These are phyloP conservation scores for Xylaria sp. DNA, from an alignment of 2,329 filamentous ascomycete species.

Conservation along the genomic window DNA sequence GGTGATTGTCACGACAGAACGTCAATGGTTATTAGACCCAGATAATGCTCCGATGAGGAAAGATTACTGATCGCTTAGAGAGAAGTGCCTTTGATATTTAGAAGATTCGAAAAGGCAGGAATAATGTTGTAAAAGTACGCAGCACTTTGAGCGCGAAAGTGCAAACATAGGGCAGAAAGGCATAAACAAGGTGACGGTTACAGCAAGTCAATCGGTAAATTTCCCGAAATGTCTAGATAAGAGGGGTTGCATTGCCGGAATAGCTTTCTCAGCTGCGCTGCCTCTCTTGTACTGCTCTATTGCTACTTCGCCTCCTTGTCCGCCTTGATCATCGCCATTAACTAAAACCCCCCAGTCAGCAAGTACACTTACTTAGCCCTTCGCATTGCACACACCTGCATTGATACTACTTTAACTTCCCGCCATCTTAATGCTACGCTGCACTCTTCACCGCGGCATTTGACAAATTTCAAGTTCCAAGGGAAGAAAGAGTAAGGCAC, in stretches of 20 bases:
- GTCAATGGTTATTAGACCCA: not conserved
- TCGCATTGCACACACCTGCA: conserved; percentile 1
- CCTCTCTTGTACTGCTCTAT: not conserved
- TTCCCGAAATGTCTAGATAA: not conserved
- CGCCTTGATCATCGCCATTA: not conserved
- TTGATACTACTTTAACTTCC: conserved; percentile 2
- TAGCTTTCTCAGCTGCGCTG: not conserved
- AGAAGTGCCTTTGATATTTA: not conserved
- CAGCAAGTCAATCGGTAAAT: too few relatives aligned
- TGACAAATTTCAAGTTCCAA: conserved; percentile 1
- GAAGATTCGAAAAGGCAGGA: not conserved
- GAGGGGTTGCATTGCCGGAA: not conserved
- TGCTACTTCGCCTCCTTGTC: not conserved
- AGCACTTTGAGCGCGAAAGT: not conserved
- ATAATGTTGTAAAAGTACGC: not conserved
- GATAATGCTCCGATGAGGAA: not conserved
- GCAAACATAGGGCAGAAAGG: not conserved
- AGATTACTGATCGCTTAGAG: too few relatives aligned
- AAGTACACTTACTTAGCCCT: not conserved
- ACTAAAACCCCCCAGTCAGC: not conserved
- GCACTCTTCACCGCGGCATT: not conserved
- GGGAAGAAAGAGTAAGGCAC: not conserved
- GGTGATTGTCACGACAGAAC: not conserved
- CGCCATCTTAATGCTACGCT: not conserved
- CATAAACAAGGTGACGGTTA: not conserved